Evolutionary conservation across 2,329 filamentous ascomycete species (phyloP), one percentile per base, ranked within the genome.

Genomic region (Phyllosticta citrichinensis): DNA sequence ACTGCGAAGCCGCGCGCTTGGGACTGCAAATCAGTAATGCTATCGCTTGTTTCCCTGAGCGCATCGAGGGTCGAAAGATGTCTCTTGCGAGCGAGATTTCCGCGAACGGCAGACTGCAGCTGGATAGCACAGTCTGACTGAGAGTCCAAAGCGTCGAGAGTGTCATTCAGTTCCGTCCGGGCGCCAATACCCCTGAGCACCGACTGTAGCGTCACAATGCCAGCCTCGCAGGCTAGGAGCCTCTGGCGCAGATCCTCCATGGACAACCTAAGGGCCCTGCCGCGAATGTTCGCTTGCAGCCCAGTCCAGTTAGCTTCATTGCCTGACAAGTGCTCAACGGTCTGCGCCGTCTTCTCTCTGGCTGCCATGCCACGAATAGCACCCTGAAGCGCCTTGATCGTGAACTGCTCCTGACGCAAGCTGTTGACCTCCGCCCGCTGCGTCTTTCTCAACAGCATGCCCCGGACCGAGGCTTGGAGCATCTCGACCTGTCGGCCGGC

Each of bases 11-110:
- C 89, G 64, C 89, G 82, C 25, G 83, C 81, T 53, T 81, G 77
- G 20, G 85, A 82, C 71, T 96, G 90, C 1, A 95, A 77, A 24
- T 79, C 76, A 20, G 77, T 80, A 57, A 90, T 83, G 8, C 78
- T 75, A 0, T 78, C 68, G 9, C 80, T 80, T 66, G 89, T 79
- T 52, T 76, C 77, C 59, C 84, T 78, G 20, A 95, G 78, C 2
- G 80, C 77, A 60, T 75, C 71, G 52, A 78, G 72, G 65, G 80
- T 73, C 68, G 74, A 72, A 63, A 74, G 72, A 62, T 77, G 72
- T 61, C 68, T 74, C 65, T 72, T 75, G 57, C 75, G 75, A 60
- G 75, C 71, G 54, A 79, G 70, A 67, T 76, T 76, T 56, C 77
- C 80, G 63, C 83, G 76, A 52, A 77, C 74, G 56, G 75, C 73